Percentiles rank a stretch among this genome's conserved stretches.
phyloP scores from a whole-genome alignment of 352 stramenopile species.

The Globisporangium sylvaticum region DNA sequence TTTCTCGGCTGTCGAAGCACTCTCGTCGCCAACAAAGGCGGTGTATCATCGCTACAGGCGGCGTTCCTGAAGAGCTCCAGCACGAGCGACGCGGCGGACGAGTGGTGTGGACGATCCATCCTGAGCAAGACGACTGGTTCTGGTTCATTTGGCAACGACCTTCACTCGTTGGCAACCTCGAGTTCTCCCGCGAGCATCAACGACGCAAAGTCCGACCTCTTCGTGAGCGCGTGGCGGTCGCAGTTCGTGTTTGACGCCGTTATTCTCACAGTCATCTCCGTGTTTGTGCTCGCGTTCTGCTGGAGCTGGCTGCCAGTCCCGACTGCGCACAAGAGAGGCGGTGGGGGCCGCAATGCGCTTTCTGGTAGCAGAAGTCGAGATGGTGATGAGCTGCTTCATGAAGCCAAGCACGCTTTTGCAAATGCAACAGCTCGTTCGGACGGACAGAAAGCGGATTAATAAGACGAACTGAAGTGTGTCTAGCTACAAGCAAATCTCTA shows the following conservation, averaged over 20 bases:
- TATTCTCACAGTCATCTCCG: background rate
- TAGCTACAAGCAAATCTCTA: background rate
- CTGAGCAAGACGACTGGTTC: background rate
- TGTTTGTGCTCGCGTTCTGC: background rate
- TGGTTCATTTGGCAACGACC: background rate
- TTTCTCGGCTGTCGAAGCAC: slow-evolving; percentile 3
- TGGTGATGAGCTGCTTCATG: background rate
- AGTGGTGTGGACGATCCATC: slow-evolving; percentile 2
- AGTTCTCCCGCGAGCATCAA: background rate
- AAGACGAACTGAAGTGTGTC: background rate
- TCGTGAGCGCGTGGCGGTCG: slow-evolving; percentile 1
- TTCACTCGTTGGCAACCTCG: background rate
- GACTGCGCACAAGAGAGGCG: background rate
- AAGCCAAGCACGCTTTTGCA: background rate
- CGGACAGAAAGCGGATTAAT: background rate
- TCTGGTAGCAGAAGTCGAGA: background rate
- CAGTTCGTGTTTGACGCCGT: background rate
- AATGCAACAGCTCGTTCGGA: background rate
- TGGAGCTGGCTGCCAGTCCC: background rate
- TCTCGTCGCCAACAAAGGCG: slow-evolving; percentile 4
- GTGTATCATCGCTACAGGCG: background rate
- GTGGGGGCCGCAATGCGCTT: background rate
- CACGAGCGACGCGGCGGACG: slow-evolving; percentile 6
- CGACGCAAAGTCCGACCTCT: slow-evolving; percentile 2
- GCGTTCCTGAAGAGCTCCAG: slow-evolving; percentile 2